Evolutionary conservation across 805 yeast species (phyloP), one percentile per base, ranked within the genome.

Genomic region (Candida methanosorbosa): DNA sequence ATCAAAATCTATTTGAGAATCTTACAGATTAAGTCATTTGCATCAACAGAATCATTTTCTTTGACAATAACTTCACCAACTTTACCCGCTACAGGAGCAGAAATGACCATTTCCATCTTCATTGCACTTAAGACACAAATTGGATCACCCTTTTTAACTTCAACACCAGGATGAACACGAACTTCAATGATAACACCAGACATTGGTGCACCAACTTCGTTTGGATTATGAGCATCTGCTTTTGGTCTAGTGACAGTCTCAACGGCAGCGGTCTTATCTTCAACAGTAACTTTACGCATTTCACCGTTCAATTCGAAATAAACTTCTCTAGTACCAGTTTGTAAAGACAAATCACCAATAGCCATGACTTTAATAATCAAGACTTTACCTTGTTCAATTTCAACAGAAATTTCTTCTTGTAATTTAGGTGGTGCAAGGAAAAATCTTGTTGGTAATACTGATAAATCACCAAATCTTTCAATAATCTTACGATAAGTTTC

Each of bases 71-170:
- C 72, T 17, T 81, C 85, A 32, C 81, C 78, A 42, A 92, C 76
- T 55, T 72, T 75, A 59, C 98, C 99, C 39, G 80, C 71, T 39
- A 77, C 81, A 36, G 94, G 94, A 17, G 98, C 90, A 57, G 86
- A 75, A 50, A 90, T 88, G 34, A 92, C 94, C 97, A 92, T 92
- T 69, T 92, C 98, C 98, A 90, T 90, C 76, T 90, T 90, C 98
- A 90, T 90, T 44, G 98, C 98, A 57, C 90, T 78, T 56, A 90
- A 72, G 18, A 90, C 95, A 41, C 94, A 94, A 44, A 90, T 61
- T 23, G 96, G 88, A 57, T 90, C 95, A 46, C 98, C 98, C 75
- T 90, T 90, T 75, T 85, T 86, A 45, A 92, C 95, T 45, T 81
- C 81, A 35, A 78, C 72, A 41, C 94, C 95, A 47, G 76, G 75